Conservation (phyloP, 768 basidiomycete genomes). For the Suillus lakei region DNA sequence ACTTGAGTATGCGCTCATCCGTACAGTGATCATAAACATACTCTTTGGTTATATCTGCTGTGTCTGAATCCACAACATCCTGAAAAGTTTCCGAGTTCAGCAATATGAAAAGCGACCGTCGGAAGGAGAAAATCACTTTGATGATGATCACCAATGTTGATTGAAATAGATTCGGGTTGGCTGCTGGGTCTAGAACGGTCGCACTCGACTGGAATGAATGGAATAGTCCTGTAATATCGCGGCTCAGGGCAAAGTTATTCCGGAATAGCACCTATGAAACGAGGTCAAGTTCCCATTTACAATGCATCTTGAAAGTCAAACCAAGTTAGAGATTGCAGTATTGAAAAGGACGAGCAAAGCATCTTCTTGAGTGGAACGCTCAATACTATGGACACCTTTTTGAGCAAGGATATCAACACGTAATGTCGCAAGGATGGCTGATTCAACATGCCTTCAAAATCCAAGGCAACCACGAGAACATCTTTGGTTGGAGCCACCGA, state of each 20-base stretch:
- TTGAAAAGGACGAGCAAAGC: conserved; percentile 67
- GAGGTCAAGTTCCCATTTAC: background rate
- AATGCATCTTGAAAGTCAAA: conserved; percentile 29
- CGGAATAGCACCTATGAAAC: conserved; percentile 58
- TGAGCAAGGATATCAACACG: background rate
- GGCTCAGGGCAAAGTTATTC: conserved; percentile 66
- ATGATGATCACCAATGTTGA: conserved; percentile 66
- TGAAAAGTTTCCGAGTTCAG: conserved; percentile 23
- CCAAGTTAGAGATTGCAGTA: conserved; percentile 67
- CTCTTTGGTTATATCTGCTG: conserved; percentile 61
- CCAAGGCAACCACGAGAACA: conserved; percentile 58
- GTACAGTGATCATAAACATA: conserved; percentile 30
- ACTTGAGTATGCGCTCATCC: background rate
- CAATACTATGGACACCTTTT: conserved; percentile 63
- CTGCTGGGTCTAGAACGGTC: conserved; percentile 58
- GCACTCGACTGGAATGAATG: conserved; percentile 66
- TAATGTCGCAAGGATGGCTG: conserved; percentile 8
- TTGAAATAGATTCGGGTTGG: conserved; percentile 62
- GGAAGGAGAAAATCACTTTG: conserved; percentile 43
- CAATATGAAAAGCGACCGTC: background rate
- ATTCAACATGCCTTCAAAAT: conserved; percentile 57
- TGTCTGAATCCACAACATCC: conserved; percentile 70
- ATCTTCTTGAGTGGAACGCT: conserved; percentile 66
- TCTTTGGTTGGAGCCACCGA: conserved; percentile 65
- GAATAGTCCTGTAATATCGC: conserved; percentile 64